Evolutionary conservation across 2,329 filamentous ascomycete genomes (phyloP).

Genomic region (Plenodomus tracheiphilus): DNA sequence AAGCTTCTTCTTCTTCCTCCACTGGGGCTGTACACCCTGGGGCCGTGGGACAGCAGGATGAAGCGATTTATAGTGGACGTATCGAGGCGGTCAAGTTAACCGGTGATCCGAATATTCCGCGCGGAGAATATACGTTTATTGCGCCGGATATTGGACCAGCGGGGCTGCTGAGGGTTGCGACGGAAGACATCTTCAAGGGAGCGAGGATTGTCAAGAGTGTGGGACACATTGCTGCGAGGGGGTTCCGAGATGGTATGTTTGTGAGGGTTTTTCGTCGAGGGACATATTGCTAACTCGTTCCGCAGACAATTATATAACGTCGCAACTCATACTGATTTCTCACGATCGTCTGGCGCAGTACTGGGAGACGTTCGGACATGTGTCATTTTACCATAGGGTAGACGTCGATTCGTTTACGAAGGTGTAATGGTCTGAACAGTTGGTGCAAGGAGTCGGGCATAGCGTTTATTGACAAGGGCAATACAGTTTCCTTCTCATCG

Average conservation of each 20-base stretch:
- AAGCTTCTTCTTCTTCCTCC: too few species aligned
- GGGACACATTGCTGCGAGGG: constrained; percentile 76
- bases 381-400: constrained; percentile 54
- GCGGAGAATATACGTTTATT: constrained; percentile 82
- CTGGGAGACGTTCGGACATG: constrained; percentile 66
- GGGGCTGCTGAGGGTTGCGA: constrained; percentile 66
- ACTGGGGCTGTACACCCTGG: neutral
- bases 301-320: constrained; percentile 72
- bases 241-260: constrained; percentile 75
- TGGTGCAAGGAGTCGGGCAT: too few species aligned
- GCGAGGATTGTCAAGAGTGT: constrained; percentile 72
- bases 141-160: constrained; percentile 72
- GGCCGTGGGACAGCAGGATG: constrained; percentile 2
- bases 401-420: constrained; percentile 47
- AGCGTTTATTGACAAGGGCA: too few species aligned
- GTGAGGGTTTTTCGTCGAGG: too few species aligned
- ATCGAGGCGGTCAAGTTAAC: constrained; percentile 89
- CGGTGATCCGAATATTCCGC: constrained; percentile 85
- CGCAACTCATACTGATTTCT: constrained; percentile 77
- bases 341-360: constrained; percentile 78
- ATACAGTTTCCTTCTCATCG: neutral
- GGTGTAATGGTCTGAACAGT: constrained; percentile 3
- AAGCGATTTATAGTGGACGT: constrained; percentile 62
- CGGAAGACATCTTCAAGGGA: constrained; percentile 71
- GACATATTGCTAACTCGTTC: constrained; percentile 10